phyloP scores from a whole-genome alignment of 2,329 filamentous ascomycete species.

The Hypoxylon sp. region DNA sequence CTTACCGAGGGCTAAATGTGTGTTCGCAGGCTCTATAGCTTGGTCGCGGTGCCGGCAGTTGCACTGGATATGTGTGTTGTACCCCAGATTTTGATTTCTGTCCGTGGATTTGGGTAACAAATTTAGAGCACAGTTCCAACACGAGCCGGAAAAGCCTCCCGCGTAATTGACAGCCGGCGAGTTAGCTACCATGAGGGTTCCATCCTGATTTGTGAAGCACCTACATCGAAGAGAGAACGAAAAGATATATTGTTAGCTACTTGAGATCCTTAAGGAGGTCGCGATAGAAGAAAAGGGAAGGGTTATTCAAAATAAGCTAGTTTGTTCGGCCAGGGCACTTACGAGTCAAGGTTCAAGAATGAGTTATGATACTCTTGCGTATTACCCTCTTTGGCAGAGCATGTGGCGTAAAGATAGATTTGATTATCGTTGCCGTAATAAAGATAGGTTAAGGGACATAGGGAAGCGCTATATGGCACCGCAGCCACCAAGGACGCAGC shows the following conservation, averaged over 20 bases:
- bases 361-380: slow-evolving; percentile 5
- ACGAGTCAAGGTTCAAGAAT: slow-evolving; percentile 14
- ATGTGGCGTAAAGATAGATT: not conserved
- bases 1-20: not conserved
- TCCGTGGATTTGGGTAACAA: not conserved
- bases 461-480: not conserved
- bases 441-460: slow-evolving; percentile 12
- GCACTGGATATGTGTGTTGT: too few relatives aligned
- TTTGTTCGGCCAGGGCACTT: not conserved
- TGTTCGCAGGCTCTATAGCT: too few relatives aligned
- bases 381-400: not conserved
- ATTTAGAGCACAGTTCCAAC: not conserved
- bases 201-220: slow-evolving; percentile 20
- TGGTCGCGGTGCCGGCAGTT: too few relatives aligned
- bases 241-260: not conserved
- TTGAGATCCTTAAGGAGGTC: too few relatives aligned
- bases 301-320: too few relatives aligned
- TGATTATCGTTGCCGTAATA: too few relatives aligned
- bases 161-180: too few relatives aligned
- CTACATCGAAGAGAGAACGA: not conserved
- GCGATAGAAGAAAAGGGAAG: not conserved
- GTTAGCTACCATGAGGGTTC: not conserved
- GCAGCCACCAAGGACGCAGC: not conserved
- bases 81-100: too few relatives aligned
- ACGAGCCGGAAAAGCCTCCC: not conserved